phyloP scores from a whole-genome alignment of 495 filamentous ascomycete species.

The Podospora tetraspora region DNA sequence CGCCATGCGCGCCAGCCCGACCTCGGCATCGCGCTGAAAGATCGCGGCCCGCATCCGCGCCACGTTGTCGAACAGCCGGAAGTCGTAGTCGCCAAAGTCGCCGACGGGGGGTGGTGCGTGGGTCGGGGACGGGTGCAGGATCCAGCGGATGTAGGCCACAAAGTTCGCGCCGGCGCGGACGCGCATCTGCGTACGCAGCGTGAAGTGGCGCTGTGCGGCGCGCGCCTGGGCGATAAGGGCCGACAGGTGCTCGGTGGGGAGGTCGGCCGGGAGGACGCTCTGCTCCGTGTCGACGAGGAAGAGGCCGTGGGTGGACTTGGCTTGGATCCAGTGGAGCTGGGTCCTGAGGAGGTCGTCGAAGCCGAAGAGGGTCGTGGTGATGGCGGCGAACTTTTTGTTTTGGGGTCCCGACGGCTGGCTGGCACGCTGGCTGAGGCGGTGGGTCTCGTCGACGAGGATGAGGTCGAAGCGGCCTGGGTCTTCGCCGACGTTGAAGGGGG shows the following conservation, averaged over 20 bases:
- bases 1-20: neutral
- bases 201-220: neutral
- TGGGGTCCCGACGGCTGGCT: neutral
- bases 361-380: neutral
- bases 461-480: neutral
- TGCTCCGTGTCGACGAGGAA: constrained; percentile 5
- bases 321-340: neutral
- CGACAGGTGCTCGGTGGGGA: neutral
- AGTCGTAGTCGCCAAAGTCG: constrained; percentile 5
- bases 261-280: constrained; percentile 2
- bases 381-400: neutral
- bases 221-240: neutral
- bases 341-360: neutral
- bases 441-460: constrained; percentile 1
- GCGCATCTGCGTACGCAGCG: constrained; percentile 2
- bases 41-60: neutral
- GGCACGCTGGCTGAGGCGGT: constrained; percentile 1
- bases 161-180: neutral
- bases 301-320: neutral
- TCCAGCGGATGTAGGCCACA: constrained; percentile 1
- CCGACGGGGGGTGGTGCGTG: neutral
- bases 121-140: neutral
- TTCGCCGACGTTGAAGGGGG: neutral
- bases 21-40: neutral
- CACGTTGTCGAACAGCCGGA: neutral